Evolutionary conservation across 2,329 filamentous ascomycete genomes (phyloP).

Genomic region (Venturia carpophila): DNA sequence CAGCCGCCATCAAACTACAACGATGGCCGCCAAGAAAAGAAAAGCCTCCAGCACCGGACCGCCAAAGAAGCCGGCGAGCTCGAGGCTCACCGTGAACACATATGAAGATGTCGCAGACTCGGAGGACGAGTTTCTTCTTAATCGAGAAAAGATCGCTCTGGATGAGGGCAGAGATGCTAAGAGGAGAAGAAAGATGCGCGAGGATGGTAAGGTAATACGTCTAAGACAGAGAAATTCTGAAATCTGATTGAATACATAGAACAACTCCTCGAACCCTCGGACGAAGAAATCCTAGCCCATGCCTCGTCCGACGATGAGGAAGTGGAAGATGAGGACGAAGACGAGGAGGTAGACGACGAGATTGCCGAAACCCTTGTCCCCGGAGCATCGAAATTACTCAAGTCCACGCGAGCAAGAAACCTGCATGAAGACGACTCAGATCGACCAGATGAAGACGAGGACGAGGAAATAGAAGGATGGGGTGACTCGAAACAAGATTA

Average conservation of each 20-base stretch:
- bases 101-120: slow-evolving; percentile 82
- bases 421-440: slow-evolving; percentile 10
- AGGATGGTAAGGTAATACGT: slow-evolving; percentile 48
- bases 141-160: slow-evolving; percentile 77
- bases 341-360: slow-evolving; percentile 29
- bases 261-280: slow-evolving; percentile 49
- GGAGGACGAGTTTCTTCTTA: slow-evolving; percentile 86
- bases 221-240: slow-evolving; percentile 22
- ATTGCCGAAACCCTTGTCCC: slow-evolving; percentile 26
- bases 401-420: slow-evolving; percentile 23
- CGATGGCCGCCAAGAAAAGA: slow-evolving; percentile 15
- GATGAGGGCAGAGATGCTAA: slow-evolving; percentile 76
- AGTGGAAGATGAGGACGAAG: slow-evolving; percentile 29
- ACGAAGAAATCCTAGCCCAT: slow-evolving; percentile 55
- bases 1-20: background rate
- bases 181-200: slow-evolving; percentile 60
- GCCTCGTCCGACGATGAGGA: slow-evolving; percentile 34
- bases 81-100: slow-evolving; percentile 14
- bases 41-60: slow-evolving; percentile 13
- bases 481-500: slow-evolving; percentile 83
- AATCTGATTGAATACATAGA: slow-evolving; percentile 34
- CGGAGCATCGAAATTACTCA: slow-evolving; percentile 21
- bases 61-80: background rate
- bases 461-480: slow-evolving; percentile 65
- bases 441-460: slow-evolving; percentile 34